phyloP scores from a whole-genome alignment of 176 grass and related monocot genomes.

The Bromus sterilis region DNA sequence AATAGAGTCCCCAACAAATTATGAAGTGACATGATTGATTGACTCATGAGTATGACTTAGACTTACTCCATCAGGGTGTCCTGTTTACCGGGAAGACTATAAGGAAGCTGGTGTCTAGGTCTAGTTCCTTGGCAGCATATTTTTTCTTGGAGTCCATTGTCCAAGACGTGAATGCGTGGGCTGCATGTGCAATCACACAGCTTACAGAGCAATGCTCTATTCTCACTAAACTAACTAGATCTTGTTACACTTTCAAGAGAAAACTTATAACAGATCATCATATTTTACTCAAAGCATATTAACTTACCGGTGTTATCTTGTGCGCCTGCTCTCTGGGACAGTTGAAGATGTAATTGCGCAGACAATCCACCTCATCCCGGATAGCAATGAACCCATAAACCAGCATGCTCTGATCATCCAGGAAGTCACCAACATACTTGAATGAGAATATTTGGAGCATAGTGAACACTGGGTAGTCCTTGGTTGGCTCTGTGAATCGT shows the following conservation, averaged over 20 bases:
- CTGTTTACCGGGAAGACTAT: too few species aligned
- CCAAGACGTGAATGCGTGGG: too few species aligned
- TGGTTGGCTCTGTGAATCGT: background rate
- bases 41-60: too few species aligned
- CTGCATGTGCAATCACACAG: background rate
- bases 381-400: background rate
- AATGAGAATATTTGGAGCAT: conserved; percentile 1
- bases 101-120: too few species aligned
- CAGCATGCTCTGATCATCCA: background rate
- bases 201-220: background rate
- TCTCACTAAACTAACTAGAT: background rate
- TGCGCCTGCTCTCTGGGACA: background rate
- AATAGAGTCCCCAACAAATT: background rate
- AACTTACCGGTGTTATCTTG: background rate
- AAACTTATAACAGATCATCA: background rate
- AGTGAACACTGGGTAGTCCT: background rate
- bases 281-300: background rate
- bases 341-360: background rate
- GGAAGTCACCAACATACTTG: background rate
- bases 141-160: too few species aligned
- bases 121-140: background rate
- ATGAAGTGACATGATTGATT: background rate
- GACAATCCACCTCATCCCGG: background rate
- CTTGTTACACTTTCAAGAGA: background rate
- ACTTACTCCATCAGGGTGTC: too few species aligned